Conservation (phyloP, 1,284 basidiomycete species). For the Calocybe gambosa region DNA sequence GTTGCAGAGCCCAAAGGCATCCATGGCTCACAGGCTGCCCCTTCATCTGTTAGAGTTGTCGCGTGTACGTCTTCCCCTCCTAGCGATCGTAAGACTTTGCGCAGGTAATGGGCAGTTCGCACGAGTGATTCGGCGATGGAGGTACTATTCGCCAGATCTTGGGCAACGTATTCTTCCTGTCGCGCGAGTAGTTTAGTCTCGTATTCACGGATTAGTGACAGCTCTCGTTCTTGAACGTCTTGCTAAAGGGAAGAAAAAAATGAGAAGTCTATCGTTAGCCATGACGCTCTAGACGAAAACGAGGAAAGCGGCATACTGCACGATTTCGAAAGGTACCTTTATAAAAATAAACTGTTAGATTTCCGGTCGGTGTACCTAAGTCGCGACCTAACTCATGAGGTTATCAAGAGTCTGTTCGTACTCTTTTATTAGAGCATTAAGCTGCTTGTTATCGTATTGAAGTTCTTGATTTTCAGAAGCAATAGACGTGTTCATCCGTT, state of each 20-base stretch:
- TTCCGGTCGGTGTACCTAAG: neutral
- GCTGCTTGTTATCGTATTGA: conserved; percentile 93
- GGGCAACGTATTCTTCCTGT: conserved; percentile 67
- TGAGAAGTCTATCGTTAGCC: conserved; percentile 4
- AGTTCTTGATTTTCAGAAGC: conserved; percentile 82
- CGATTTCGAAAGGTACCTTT: conserved; percentile 73
- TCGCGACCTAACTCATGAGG: conserved; percentile 65
- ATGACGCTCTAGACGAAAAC: neutral
- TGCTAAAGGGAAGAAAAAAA: conserved; percentile 44
- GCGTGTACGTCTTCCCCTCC: conserved; percentile 62
- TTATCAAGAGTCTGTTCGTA: conserved; percentile 96
- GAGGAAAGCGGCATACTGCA: conserved; percentile 57
- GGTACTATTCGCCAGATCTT: conserved; percentile 57
- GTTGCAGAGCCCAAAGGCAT: conserved; percentile 29
- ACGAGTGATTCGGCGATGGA: conserved; percentile 66
- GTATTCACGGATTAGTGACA: conserved; percentile 88
- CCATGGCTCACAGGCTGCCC: conserved; percentile 33
- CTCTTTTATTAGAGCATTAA: conserved; percentile 87
- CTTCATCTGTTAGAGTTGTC: conserved; percentile 23
- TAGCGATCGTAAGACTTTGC: conserved; percentile 66
- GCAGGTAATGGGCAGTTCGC: conserved; percentile 68
- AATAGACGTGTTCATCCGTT: conserved; percentile 83
- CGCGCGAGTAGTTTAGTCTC: conserved; percentile 75
- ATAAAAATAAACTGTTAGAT: conserved; percentile 5
- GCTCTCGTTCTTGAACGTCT: conserved; percentile 90